Base-by-base conservation (phyloP, 495 filamentous ascomycete genomes). In the Penicillium paxilli region DNA sequence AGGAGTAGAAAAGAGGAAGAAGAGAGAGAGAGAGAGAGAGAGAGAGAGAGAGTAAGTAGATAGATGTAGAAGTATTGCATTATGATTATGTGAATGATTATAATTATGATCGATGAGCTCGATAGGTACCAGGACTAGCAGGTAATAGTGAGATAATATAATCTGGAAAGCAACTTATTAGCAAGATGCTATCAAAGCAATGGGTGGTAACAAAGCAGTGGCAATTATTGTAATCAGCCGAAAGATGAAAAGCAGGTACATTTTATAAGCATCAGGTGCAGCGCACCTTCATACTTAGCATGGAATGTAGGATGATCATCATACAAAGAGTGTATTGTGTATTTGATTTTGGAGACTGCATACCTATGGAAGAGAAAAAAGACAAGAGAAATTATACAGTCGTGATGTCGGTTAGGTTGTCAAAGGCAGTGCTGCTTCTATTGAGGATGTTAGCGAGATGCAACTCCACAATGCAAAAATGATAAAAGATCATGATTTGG, bases 241-340 rank as follows among this genome's bases (percentile, higher is more conserved):
- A 94, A 92, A 94, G 90, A 93, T 94, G 91, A 95, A 95, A 95
- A 94, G 87, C 79, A 81, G 71, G 74, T 83, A 87, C 77, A 83
- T 81, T 80, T 78, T 71, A 75, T 79, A 83, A 89, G 85, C 85
- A 92, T 85, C 79, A 82, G 74, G 65, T 68, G 70, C 64, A 75
- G 66, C 55, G 54, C 74, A 74, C 73, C 83, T 88, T 96, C 89
- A 85, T 90, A 73, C 79, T 91, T 92, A 92, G 89, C 89, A 92
- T 92, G 89, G 88, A 91, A 88, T 82, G 83, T 79, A 76, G 46
- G 79, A 70, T 75, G 78, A 70, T 82, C 85, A 88, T 91, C 88
- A 90, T 79, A 71, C 74, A 62, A 71, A 61, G 40, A 54, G 26
- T 44, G 44, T 22, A 22, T 44, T 32, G 35, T 24, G 44, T 16